Evolutionary conservation across 352 stramenopile species (phyloP).

Genomic region (Phytopythium cucurbitacearum): DNA sequence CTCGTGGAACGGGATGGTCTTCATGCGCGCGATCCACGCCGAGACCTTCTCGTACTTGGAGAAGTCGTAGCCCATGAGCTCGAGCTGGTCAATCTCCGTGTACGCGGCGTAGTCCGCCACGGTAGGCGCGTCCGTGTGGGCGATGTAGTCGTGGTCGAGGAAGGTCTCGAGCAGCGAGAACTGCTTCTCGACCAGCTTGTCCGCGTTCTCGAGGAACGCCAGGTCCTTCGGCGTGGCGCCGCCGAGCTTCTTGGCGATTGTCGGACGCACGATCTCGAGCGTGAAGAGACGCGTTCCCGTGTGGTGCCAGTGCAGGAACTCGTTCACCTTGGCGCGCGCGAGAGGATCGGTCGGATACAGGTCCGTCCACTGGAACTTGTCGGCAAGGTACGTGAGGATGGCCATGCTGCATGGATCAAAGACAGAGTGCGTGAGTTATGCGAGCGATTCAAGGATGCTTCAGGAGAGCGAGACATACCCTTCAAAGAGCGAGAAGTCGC

Average conservation of each 20-base stretch:
- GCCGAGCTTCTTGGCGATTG: constrained; percentile 23
- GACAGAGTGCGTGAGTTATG: neutral
- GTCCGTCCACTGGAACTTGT: constrained; percentile 54
- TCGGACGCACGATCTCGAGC: constrained; percentile 33
- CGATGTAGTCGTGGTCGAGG: constrained; percentile 44
- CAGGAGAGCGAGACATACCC: constrained; percentile 9
- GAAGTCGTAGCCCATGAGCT: constrained; percentile 50
- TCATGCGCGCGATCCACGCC: constrained; percentile 57
- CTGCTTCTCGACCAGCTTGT: constrained; percentile 34
- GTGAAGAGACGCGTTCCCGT: constrained; percentile 49
- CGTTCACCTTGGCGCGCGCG: constrained; percentile 50
- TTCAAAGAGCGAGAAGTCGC: constrained; percentile 53
- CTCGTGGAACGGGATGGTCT: constrained; percentile 44
- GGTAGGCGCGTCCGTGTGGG: constrained; percentile 42
- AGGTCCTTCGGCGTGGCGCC: constrained; percentile 30
- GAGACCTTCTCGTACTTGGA: constrained; percentile 42
- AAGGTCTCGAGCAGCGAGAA: constrained; percentile 39
- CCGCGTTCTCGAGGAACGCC: constrained; percentile 20
- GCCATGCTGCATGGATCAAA: constrained; percentile 23
- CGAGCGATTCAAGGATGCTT: neutral
- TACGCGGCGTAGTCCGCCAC: constrained; percentile 53
- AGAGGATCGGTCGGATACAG: constrained; percentile 41
- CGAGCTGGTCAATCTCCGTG: constrained; percentile 62
- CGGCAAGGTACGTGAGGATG: constrained; percentile 48
- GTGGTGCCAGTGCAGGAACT: constrained; percentile 75